Evolutionary conservation across 768 basidiomycete genomes (phyloP).

Genomic region (Leccinum truebloodii): DNA sequence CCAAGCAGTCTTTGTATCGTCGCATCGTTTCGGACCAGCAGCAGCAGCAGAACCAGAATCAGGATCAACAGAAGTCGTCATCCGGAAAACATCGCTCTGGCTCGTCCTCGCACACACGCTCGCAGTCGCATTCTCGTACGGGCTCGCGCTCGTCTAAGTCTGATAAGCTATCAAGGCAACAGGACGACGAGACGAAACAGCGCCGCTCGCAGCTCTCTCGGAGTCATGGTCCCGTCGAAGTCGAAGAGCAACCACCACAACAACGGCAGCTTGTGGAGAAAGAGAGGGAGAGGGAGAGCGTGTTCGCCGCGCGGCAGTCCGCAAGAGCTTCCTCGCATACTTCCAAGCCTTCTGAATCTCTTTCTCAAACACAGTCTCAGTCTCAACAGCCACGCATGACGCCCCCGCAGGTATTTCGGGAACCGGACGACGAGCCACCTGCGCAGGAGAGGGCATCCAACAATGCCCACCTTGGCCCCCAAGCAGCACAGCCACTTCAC

Average conservation of each 20-base stretch:
- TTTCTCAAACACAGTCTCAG: slow-evolving; percentile 23
- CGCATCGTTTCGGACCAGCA: slow-evolving; percentile 66
- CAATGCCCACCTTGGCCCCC: slow-evolving; percentile 18
- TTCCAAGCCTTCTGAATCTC: slow-evolving; percentile 37
- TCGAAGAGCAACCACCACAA: background rate
- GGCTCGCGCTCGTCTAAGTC: slow-evolving; percentile 60
- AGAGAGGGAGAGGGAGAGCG: slow-evolving; percentile 35
- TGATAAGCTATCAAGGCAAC: slow-evolving; percentile 35
- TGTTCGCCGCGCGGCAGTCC: slow-evolving; percentile 40
- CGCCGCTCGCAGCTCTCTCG: slow-evolving; percentile 50
- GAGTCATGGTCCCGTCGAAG: slow-evolving; percentile 38
- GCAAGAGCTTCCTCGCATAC: slow-evolving; percentile 41
- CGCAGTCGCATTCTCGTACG: slow-evolving; percentile 53
- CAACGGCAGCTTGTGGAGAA: slow-evolving; percentile 35
- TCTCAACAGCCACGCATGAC: slow-evolving; percentile 22
- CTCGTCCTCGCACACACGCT: slow-evolving; percentile 55
- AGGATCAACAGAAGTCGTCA: background rate
- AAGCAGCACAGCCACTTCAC: slow-evolving; percentile 15
- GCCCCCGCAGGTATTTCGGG: slow-evolving; percentile 31
- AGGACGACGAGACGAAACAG: slow-evolving; percentile 46
- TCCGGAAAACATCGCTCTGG: slow-evolving; percentile 42
- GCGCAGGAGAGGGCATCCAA: slow-evolving; percentile 2
- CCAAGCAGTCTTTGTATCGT: slow-evolving; percentile 87
- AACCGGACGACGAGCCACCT: slow-evolving; percentile 34
- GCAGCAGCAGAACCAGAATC: slow-evolving; percentile 23